A percentile compares a stretch with the other conserved stretches of the same genome.
Conservation (phyloP, 495 filamentous ascomycete genomes). For the Hypoxylon trugodes region DNA sequence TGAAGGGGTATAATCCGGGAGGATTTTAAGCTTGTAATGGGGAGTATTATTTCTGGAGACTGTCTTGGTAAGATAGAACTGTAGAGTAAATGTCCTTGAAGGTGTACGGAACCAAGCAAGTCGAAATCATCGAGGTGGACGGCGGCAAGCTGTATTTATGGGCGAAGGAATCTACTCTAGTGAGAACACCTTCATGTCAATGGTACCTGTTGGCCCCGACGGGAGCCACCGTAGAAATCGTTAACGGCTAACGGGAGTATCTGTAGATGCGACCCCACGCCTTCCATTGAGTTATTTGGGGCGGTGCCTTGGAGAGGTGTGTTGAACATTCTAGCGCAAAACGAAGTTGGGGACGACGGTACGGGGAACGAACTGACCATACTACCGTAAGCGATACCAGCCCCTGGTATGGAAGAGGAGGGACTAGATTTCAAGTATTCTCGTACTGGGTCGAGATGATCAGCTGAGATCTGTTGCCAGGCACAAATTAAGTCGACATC, state of each 20-base stretch:
- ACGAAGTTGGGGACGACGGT: conserved; percentile 1
- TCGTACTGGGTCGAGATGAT: neutral
- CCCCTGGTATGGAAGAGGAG: neutral
- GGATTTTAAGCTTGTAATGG: too few relatives aligned
- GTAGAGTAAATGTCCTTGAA: too few relatives aligned
- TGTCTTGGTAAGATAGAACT: too few relatives aligned
- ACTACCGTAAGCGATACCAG: neutral
- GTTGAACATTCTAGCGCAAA: neutral
- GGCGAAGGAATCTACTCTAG: conserved; percentile 1
- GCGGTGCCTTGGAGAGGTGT: conserved; percentile 6
- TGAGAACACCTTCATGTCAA: conserved; percentile 3
- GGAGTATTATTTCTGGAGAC: too few relatives aligned
- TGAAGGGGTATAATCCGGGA: neutral
- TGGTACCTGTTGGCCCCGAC: neutral
- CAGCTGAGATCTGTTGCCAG: conserved; percentile 13
- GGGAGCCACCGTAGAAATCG: neutral
- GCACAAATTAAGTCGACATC: conserved; percentile 18
- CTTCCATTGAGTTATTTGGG: neutral
- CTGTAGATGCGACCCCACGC: conserved; percentile 10
- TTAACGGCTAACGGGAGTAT: conserved; percentile 11
- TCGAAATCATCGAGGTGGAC: neutral
- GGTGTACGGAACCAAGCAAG: too few relatives aligned
- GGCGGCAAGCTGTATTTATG: conserved; percentile 22
- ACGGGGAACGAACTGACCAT: neutral
- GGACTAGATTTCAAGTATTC: neutral